Conservation (phyloP, 257 asterid species). For the Perilla frutescens region DNA sequence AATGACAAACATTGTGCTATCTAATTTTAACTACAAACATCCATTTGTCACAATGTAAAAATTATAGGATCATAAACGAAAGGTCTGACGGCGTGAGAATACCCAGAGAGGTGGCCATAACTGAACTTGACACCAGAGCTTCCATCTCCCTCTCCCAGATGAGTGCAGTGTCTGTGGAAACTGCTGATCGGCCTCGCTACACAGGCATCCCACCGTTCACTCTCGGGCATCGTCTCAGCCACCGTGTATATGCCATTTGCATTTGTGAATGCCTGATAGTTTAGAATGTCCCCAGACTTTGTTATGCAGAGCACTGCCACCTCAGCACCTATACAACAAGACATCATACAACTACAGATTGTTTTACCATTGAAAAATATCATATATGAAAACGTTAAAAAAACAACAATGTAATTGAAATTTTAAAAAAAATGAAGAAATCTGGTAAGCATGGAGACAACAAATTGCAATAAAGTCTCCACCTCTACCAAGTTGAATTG, state of each 20-base stretch:
- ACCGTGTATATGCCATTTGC: conserved; percentile 74
- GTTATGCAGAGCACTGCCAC: conserved; percentile 98
- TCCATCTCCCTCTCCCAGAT: conserved; percentile 57
- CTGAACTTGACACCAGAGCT: conserved; percentile 75
- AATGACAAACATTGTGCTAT: too few relatives aligned
- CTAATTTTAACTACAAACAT: too few relatives aligned
- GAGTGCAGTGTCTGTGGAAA: conserved; percentile 78
- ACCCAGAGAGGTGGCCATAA: conserved; percentile 78
- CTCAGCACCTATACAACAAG: conserved; percentile 73
- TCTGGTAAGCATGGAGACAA: too few relatives aligned
- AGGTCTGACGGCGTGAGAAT: conserved; percentile 74
- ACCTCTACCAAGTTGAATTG: too few relatives aligned
- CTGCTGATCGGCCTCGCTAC: conserved; percentile 91
- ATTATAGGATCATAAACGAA: conserved; percentile 51
- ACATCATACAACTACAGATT: not conserved
- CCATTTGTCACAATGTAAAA: too few relatives aligned
- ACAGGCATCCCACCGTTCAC: conserved; percentile 93
- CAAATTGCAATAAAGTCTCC: too few relatives aligned
- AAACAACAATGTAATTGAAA: too few relatives aligned
- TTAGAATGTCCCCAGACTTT: conserved; percentile 86
- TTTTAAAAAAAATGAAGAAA: too few relatives aligned
- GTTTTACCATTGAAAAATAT: conserved; percentile 5
- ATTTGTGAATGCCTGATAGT: conserved; percentile 90
- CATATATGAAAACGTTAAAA: too few relatives aligned
- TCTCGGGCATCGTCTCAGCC: conserved; percentile 95